Percentiles rank a stretch among this genome's conserved stretches.
Conservation (phyloP, 2,329 filamentous ascomycete genomes). For the Lasiodiplodia sp. region DNA sequence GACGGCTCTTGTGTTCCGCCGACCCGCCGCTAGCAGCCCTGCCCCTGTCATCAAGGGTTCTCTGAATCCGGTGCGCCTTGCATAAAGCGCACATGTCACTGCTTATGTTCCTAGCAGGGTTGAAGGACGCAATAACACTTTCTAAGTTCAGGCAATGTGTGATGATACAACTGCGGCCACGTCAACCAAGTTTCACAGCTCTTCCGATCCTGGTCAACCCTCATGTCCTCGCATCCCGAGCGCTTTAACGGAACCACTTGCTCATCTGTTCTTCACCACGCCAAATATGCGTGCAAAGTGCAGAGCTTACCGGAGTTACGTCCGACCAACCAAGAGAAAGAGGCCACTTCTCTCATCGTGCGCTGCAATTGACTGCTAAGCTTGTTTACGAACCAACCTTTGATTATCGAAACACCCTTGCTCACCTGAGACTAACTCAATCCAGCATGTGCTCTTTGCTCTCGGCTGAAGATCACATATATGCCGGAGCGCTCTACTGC, state of each 20-base stretch:
- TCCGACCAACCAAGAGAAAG: not conserved
- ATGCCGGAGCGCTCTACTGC: not conserved
- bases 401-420: not conserved
- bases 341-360: not conserved
- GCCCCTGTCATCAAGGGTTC: not conserved
- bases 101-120: not conserved
- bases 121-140: not conserved
- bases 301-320: not conserved
- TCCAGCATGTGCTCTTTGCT: not conserved
- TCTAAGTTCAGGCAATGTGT: not conserved
- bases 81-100: conserved; percentile 1
- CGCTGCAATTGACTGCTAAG: not conserved
- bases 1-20: not conserved
- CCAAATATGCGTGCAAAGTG: not conserved
- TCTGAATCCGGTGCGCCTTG: not conserved
- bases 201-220: not conserved
- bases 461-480: not conserved
- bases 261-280: not conserved
- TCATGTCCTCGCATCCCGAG: not conserved
- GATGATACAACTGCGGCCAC: conserved; percentile 6
- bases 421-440: not conserved
- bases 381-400: not conserved
- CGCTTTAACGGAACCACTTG: not conserved
- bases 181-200: not conserved
- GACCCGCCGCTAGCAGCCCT: not conserved